Evolutionary conservation across 768 basidiomycete species (phyloP).

Genomic region (Pulveroboletus sp.): DNA sequence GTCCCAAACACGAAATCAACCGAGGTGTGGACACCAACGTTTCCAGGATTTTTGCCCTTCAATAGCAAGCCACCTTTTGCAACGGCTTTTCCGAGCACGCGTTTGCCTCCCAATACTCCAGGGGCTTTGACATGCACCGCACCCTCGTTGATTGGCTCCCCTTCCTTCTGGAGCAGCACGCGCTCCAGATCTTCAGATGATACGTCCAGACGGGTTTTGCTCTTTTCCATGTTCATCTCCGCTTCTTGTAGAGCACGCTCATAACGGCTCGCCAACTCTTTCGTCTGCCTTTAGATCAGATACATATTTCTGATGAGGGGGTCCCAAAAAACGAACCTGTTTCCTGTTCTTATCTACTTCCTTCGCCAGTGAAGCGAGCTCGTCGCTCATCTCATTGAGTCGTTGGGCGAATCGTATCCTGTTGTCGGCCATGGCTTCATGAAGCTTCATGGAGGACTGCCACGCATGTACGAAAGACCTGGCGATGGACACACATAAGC

Average conservation of each 20-base stretch:
- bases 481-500: slow-evolving; percentile 9
- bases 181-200: slow-evolving; percentile 94
- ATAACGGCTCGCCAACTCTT: slow-evolving; percentile 84
- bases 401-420: slow-evolving; percentile 80
- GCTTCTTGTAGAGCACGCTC: slow-evolving; percentile 88
- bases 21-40: slow-evolving; percentile 41
- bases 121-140: slow-evolving; percentile 60
- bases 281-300: slow-evolving; percentile 53
- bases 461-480: slow-evolving; percentile 76
- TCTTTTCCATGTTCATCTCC: slow-evolving; percentile 82
- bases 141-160: slow-evolving; percentile 85
- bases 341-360: slow-evolving; percentile 96
- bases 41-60: slow-evolving; percentile 90
- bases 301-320: neutral
- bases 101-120: slow-evolving; percentile 62
- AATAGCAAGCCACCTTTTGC: slow-evolving; percentile 85
- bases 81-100: slow-evolving; percentile 86
- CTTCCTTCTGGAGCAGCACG: slow-evolving; percentile 89
- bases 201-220: slow-evolving; percentile 78
- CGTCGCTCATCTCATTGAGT: slow-evolving; percentile 96
- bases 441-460: slow-evolving; percentile 81
- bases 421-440: slow-evolving; percentile 89
- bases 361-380: slow-evolving; percentile 74
- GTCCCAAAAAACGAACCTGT: slow-evolving; percentile 44
- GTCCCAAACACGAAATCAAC: slow-evolving; percentile 2